phyloP scores from a whole-genome alignment of 2,329 filamentous ascomycete species.

The Alternaria novae-zelandiae region DNA sequence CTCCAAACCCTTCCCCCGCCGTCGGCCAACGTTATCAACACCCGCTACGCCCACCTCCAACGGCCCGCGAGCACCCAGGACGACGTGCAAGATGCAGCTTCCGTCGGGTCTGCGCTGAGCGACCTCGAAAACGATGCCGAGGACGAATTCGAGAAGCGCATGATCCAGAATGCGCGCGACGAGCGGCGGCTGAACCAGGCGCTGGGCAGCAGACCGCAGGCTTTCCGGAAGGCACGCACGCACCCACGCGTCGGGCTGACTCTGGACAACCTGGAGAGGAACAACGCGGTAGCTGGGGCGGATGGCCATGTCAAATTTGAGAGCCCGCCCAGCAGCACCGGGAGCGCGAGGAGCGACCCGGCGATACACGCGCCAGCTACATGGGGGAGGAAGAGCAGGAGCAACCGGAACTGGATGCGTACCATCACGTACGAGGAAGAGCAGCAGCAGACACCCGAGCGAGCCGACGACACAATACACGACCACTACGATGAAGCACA shows the following conservation, averaged over 20 bases:
- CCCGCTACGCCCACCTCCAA: slow-evolving; percentile 31
- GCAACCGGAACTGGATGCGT: slow-evolving; percentile 52
- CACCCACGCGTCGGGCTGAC: slow-evolving; percentile 50
- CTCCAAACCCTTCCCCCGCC: slow-evolving; percentile 42
- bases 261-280: slow-evolving; percentile 53
- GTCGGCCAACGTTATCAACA: slow-evolving; percentile 31
- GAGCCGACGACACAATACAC: slow-evolving; percentile 25
- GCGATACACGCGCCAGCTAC: slow-evolving; percentile 53
- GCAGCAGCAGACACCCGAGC: slow-evolving; percentile 15
- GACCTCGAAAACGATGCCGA: slow-evolving; percentile 50
- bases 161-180: slow-evolving; percentile 55
- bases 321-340: slow-evolving; percentile 47
- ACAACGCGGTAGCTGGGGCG: slow-evolving; percentile 24
- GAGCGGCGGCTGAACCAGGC: slow-evolving; percentile 49
- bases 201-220: slow-evolving; percentile 37
- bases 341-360: slow-evolving; percentile 48
- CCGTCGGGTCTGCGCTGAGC: slow-evolving; percentile 44
- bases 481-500: slow-evolving; percentile 20
- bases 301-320: slow-evolving; percentile 26
- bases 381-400: slow-evolving; percentile 57
- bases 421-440: slow-evolving; percentile 42
- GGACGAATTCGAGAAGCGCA: slow-evolving; percentile 55
- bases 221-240: slow-evolving; percentile 54
- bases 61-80: slow-evolving; percentile 19
- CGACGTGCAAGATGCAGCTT: slow-evolving; percentile 27